Evolutionary conservation across 148 eudicot genomes (phyloP), one percentile per base, ranked within the genome.

Genomic region (Euryodendron excelsum): DNA sequence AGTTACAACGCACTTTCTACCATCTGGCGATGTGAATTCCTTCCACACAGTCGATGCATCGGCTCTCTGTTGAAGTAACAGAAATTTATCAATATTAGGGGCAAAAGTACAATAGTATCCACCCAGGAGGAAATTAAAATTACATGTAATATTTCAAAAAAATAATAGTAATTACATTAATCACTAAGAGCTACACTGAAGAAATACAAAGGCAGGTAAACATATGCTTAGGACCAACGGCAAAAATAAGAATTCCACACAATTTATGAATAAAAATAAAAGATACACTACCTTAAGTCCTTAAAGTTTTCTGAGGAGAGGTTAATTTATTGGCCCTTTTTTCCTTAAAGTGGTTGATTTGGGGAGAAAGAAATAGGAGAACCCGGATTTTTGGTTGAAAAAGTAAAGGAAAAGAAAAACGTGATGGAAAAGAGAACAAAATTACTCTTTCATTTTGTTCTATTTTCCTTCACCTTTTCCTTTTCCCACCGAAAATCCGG

Each of bases 11-110:
- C 86, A 96, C 99, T 86, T 93, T 82, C 88, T 88, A 71, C 98
- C 99, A 79, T 93, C 98, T 15, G 90, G 78, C 53, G 97, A 92
- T 45, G 98, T 89, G 83, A 96, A 93, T 82, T 96, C 99, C 85
- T 96, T 95, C 99, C 99, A 95, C n/a, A 90, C 94, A 77, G 97
- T 91, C 2, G 97, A 95, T 18, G 99, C 97, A 85, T 95, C 97
- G 64, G 97, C 99, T 83, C 96, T 93, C 99, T 95, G 92, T 74
- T 61, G 77, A 75, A 72, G 5, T 67, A 80, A 66, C 27, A 69
- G 36, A 76, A 73, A 82, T 28, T 73, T 30, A 78, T 86, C 71
- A 80, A 36, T 63, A 70, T 10, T 28, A 53, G 37, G 11, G 48
- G 55, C 18, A 78, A 60, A 45, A 61, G 61, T 2, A 47, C 36